Base-by-base conservation (phyloP, 169 alveolate genomes). In the Plasmodium yoelii region DNA sequence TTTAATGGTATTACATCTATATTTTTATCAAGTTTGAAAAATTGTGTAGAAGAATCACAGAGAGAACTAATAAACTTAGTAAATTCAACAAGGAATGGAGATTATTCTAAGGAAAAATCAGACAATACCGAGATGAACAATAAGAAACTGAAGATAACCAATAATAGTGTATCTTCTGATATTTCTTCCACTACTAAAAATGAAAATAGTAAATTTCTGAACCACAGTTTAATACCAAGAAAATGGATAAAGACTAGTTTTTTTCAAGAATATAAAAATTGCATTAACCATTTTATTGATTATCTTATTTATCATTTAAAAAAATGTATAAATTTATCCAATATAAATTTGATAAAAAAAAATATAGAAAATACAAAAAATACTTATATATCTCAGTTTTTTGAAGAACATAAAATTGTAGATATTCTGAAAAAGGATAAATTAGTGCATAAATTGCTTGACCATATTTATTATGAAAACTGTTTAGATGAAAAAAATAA, bases 1-100 rank as follows among this genome's bases (percentile, higher is more conserved):
- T 86, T 86, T 69, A 86, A 69, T 70, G 91, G 91, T 6, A 86
- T 86, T 39, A 70, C 91, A 13, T 86, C 91, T 26, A 86, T 86
- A 10, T 86, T 86, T 59, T 34, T 86, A 7, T 68, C 91, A 1
- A 59, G 82, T 10, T 60, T 86, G 59, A 86, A 68, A 44, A 60
- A 60, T 59, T 70, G 91, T 73, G 75, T 86, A 46, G 68, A 69
- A 46, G 47, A 22, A 44, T 86, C 91, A 26, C 87, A 70, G 34
- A 57, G 26, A 55, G 91, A 86, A 19, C 2, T 86, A 4, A 19
- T 18, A 10, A 13, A 42, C 0, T 7, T 39, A 0, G 8, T 49
- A 28, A 18, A 42, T 13, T 18, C 12, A n/a, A 12, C 49, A 26
- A 8, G 18, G 13, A 13, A 34, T 10, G 15, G 34, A n/a, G 49